Conservation (phyloP, 2,329 filamentous ascomycete species). For the Pseudohalonectria lignicola region DNA sequence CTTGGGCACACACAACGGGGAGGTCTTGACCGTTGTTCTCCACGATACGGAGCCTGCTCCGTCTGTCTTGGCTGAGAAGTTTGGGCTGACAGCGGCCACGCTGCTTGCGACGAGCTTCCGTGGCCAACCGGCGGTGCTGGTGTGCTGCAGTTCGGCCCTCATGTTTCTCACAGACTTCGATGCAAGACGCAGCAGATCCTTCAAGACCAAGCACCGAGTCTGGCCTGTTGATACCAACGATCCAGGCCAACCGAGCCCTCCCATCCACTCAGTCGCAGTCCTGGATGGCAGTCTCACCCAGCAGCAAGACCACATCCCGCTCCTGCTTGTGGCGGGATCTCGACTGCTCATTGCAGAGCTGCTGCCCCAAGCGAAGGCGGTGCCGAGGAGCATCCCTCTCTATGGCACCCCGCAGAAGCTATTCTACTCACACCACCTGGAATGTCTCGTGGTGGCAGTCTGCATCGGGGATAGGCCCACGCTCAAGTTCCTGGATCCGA, state of each 20-base stretch:
- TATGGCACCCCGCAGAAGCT: constrained; percentile 37
- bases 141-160: constrained; percentile 37
- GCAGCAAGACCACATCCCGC: constrained; percentile 23
- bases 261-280: constrained; percentile 34
- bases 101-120: constrained; percentile 8
- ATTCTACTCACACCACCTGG: constrained; percentile 41
- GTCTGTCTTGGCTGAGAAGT: constrained; percentile 12
- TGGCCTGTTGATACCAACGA: constrained; percentile 41
- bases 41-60: constrained; percentile 9
- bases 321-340: constrained; percentile 38
- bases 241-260: constrained; percentile 30
- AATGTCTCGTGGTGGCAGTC: constrained; percentile 43
- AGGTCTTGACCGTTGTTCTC: constrained; percentile 29
- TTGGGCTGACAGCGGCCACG: constrained; percentile 13
- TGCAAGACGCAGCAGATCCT: constrained; percentile 12
- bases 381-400: constrained; percentile 37
- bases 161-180: constrained; percentile 29
- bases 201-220: constrained; percentile 30
- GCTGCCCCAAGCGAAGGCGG: constrained; percentile 28
- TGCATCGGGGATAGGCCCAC: constrained; percentile 28
- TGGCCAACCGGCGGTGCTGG: constrained; percentile 22
- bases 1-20: constrained; percentile 40
- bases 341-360: constrained; percentile 43
- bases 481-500: constrained; percentile 44
- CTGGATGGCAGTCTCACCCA: constrained; percentile 27